Evolutionary conservation across 2,329 filamentous ascomycete species (phyloP), one percentile per base, ranked within the genome.

Genomic region (Colletotrichum graminicola): DNA sequence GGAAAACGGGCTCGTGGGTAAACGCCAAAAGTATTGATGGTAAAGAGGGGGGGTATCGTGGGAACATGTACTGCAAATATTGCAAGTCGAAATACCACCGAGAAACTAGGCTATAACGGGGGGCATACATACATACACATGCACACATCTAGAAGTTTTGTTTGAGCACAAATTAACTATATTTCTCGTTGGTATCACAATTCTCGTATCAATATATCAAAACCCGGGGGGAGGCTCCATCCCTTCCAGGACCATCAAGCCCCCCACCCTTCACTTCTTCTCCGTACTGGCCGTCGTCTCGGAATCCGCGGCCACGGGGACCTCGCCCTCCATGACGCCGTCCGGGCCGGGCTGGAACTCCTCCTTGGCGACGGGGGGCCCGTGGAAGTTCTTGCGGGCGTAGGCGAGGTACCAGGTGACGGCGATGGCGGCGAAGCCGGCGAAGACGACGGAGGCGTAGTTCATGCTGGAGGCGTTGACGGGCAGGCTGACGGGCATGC

Each of bases 401-500:
- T 89, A 87, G 1, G 83, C 83, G 74, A 91, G 84, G 78, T 92
- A 92, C 90, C 90, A 92, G 4, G 82, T 73, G 14, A 90, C 79
- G 62, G 89, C 90, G 71, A 92, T 88, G 18, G 80, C 74, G 0
- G 85, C 90, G 70, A 92, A 92, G 0, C 87, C 89, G 4, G 87
- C 86, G 79, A 92, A 92, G 7, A 92, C 90, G 10, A 89, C 90
- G 23, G 86, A 89, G 2, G 90, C 90, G 77, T 92, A 92, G 79
- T 92, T 92, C 90, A 92, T 92, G 23, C 81, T 84, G 16, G 78
- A 79, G 5, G 89, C 78, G 14, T 84, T 82, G 3, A 91, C 89
- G 0, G 89, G 87, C 12, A 92, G 78, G 3, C 87, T 85, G 7
- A 89, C 86, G 2, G 90, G 93, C 91, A 95, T 93, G 78, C 91